Base-by-base conservation (phyloP, 768 basidiomycete species). In the Tulasnella sp. region DNA sequence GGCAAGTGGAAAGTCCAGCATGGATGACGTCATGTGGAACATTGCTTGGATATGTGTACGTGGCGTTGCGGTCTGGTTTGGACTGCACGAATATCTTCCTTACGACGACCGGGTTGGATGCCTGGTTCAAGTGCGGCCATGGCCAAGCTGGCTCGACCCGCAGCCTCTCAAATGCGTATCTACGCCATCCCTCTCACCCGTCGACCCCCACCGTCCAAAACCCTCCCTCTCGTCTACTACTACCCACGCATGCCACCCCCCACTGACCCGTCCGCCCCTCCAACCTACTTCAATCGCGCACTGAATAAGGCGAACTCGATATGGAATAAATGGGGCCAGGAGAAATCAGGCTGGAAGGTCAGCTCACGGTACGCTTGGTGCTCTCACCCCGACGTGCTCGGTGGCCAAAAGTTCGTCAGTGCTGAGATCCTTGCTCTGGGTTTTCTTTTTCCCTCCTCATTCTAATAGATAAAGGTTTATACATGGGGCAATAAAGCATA, bases 271-370 rank as follows among this genome's bases (percentile, higher is more conserved):
- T n/a, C 17, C 17, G 31, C 44, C 2, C 25, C 49, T 29, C 46
- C 60, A 21, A 30, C n/a, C 10, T 51, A 27, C 21, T 43, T 31
- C 34, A 48, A 60, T n/a, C 24, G 30, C n/a, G 62, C 38, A 12
- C 12, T 21, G 3, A 31, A 64, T 17, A 41, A 52, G 31, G 52
- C 63, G 25, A 24, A 59, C 17, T 49, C 46, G 19, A 64, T 59
- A 21, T 64, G 63, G 63, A 57, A 49, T 7, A 31, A 29, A 19
- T 64, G 63, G 58, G 62, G 62, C 10, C 27, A 64, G 41, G 63
- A 49, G 17, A 45, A 61, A 38, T 59, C 45, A 50, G 45, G 59
- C 9, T 64, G 63, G 63, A 63, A 64, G 63, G 63, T 64, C 22
- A 59, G 60, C 34, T 29, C 27, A 49, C 27, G 46, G 58, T 59